Conservation (phyloP, 2,329 filamentous ascomycete species). For the Cercospora sp. region DNA sequence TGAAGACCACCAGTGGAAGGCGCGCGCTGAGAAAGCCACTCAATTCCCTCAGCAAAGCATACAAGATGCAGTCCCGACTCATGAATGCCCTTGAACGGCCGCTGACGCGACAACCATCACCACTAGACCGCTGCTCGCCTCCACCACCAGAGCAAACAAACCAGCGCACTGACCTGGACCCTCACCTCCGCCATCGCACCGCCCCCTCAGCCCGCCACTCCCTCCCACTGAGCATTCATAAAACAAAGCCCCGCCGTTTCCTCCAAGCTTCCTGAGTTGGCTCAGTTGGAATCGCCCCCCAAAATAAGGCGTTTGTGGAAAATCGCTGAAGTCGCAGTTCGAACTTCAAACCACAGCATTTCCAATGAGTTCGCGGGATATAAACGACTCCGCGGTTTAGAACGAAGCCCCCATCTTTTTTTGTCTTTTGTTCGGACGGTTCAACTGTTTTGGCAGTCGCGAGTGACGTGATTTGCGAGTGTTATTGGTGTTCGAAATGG, state of each 20-base stretch:
- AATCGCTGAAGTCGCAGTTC: neutral
- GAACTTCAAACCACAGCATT: constrained; percentile 1
- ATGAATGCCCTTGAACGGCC: neutral
- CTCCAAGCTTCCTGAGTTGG: neutral
- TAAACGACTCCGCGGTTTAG: neutral
- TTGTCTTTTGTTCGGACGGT: neutral
- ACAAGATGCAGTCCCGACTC: neutral
- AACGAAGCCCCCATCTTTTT: neutral
- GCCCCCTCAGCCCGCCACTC: neutral
- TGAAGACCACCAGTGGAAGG: too few relatives aligned
- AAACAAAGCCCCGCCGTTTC: neutral
- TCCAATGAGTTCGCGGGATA: neutral
- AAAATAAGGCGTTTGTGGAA: neutral
- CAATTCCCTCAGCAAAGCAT: neutral
- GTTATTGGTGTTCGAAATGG: neutral
- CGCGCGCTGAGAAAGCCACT: neutral
- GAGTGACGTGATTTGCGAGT: neutral
- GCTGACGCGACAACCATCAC: too few relatives aligned
- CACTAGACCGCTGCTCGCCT: neutral
- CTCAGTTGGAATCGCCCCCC: neutral
- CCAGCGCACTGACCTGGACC: neutral
- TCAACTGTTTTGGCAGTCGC: neutral
- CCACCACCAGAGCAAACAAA: neutral
- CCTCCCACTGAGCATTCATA: neutral
- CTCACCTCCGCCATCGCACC: neutral